Conservation (phyloP, 75 land plant genomes). For the Gnetum montanum region DNA sequence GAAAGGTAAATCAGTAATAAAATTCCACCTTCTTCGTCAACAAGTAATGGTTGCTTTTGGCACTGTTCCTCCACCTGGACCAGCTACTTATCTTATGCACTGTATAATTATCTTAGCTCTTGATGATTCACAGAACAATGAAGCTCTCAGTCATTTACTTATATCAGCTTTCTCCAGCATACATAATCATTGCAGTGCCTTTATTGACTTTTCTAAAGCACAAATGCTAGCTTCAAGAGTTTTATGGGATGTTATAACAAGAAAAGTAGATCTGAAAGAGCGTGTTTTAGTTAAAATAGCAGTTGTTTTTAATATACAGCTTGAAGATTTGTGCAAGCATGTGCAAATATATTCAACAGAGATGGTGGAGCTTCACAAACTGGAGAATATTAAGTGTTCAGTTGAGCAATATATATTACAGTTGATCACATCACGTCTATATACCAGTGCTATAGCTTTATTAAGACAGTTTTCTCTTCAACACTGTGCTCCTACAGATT, state of each 20-base stretch:
- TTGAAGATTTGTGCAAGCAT: slow-evolving; percentile 34
- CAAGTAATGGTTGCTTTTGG: slow-evolving; percentile 31
- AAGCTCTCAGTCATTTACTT: slow-evolving; percentile 61
- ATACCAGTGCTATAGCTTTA: slow-evolving; percentile 50
- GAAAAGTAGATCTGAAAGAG: slow-evolving; percentile 35
- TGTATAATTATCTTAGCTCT: slow-evolving; percentile 49
- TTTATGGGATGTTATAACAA: slow-evolving; percentile 30
- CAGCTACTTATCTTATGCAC: slow-evolving; percentile 37
- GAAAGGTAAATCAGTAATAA: slow-evolving; percentile 42
- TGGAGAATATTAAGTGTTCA: slow-evolving; percentile 9
- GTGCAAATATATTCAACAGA: slow-evolving; percentile 8
- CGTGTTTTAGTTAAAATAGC: slow-evolving; percentile 50
- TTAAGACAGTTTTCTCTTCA: slow-evolving; percentile 55
- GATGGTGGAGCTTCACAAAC: slow-evolving; percentile 14
- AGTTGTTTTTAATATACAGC: slow-evolving; percentile 37
- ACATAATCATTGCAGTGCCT: slow-evolving; percentile 5
- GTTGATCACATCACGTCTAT: slow-evolving; percentile 40
- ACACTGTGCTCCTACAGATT: slow-evolving; percentile 25
- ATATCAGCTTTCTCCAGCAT: slow-evolving; percentile 38
- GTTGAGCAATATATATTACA: slow-evolving; percentile 27
- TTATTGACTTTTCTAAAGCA: slow-evolving; percentile 26
- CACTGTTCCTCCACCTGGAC: slow-evolving; percentile 45
- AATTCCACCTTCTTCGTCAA: slow-evolving; percentile 58
- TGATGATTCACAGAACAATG: slow-evolving; percentile 24
- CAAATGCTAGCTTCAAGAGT: slow-evolving; percentile 37